phyloP scores from a whole-genome alignment of 306 rosid genomes.

The Betula pendula region DNA sequence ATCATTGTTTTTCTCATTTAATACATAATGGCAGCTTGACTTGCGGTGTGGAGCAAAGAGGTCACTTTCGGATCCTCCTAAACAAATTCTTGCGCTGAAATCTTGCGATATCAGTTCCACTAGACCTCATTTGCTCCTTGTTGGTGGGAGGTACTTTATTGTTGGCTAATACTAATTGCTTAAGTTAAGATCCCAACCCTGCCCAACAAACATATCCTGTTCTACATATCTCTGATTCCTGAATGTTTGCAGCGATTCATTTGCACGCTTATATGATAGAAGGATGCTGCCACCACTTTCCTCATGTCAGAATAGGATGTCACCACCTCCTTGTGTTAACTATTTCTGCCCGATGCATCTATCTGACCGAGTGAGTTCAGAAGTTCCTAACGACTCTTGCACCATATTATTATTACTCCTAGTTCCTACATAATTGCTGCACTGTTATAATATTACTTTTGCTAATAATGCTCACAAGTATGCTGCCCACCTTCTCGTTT shows the following conservation, averaged over 20 bases:
- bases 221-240: conserved; percentile 27
- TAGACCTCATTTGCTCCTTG: conserved; percentile 90
- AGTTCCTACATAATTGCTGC: background rate
- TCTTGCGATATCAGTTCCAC: conserved; percentile 89
- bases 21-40: conserved; percentile 76
- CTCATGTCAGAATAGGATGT: conserved; percentile 67
- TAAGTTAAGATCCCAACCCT: background rate
- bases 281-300: conserved; percentile 90
- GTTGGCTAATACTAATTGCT: conserved; percentile 22
- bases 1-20: conserved; percentile 37
- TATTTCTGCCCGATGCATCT: conserved; percentile 99
- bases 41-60: conserved; percentile 91
- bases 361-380: conserved; percentile 78
- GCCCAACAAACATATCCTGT: conserved; percentile 2
- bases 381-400: conserved; percentile 18
- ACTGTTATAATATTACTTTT: background rate
- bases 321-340: conserved; percentile 91
- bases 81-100: conserved; percentile 78
- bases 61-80: conserved; percentile 88
- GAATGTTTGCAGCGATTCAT: conserved; percentile 76
- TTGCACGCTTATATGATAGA: conserved; percentile 96
- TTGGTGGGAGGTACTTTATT: conserved; percentile 89
- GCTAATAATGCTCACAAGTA: background rate
- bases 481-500: background rate
- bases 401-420: conserved; percentile 19